Conservation (phyloP, 805 yeast genomes). For the Lachancea waltii region DNA sequence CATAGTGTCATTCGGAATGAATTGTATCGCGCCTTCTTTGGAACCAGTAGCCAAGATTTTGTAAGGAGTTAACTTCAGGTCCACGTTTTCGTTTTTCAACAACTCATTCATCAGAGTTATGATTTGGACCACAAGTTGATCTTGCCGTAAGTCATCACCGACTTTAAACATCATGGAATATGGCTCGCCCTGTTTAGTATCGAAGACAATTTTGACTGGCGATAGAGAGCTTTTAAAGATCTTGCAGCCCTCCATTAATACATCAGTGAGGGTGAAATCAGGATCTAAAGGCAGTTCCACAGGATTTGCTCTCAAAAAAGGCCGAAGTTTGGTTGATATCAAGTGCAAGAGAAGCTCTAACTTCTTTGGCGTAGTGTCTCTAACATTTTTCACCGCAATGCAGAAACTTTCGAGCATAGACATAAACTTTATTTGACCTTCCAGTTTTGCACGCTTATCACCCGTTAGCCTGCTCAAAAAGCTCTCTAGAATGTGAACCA, state of each 20-base stretch:
- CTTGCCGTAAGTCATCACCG: constrained; percentile 93
- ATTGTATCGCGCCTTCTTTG: constrained; percentile 87
- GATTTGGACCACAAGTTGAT: constrained; percentile 92
- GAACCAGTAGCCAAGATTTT: constrained; percentile 86
- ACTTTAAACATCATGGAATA: constrained; percentile 89
- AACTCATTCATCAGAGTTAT: constrained; percentile 86
- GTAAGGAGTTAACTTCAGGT: constrained; percentile 81
- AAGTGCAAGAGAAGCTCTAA: constrained; percentile 54
- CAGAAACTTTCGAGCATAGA: constrained; percentile 60
- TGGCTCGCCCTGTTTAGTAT: constrained; percentile 42
- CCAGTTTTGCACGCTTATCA: constrained; percentile 30
- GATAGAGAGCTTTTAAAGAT: constrained; percentile 90
- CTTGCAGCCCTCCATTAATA: constrained; percentile 67
- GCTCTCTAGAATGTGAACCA: constrained; percentile 43
- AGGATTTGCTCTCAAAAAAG: constrained; percentile 40
- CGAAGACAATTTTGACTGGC: constrained; percentile 79
- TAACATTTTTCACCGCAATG: constrained; percentile 51
- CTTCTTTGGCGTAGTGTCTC: constrained; percentile 74
- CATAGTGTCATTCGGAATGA: constrained; percentile 87
- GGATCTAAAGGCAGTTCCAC: constrained; percentile 83
- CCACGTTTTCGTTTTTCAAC: constrained; percentile 82
- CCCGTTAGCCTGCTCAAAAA: constrained; percentile 35
- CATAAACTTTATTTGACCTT: constrained; percentile 64
- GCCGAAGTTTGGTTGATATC: constrained; percentile 35
- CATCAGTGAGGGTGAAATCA: constrained; percentile 61